These are phyloP conservation scores for Jaenimonas drosophilae DNA, from an alignment of 208 protist species.

Conservation along the genomic window DNA sequence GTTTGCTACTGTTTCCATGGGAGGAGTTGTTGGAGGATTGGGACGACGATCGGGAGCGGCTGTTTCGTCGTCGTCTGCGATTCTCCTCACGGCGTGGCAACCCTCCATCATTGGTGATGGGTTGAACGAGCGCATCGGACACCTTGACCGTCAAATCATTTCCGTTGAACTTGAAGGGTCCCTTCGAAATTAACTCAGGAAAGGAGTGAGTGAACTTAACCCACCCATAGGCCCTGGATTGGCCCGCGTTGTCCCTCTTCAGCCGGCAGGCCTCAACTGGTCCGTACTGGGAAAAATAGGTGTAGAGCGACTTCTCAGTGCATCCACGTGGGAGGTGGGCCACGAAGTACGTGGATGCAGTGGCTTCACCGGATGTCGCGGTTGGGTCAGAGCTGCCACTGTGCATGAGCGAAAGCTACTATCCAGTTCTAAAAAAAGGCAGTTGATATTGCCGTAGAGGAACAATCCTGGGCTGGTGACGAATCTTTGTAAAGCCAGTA, in stretches of 20 bases:
- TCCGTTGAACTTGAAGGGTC: no score
- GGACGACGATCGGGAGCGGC: not conserved
- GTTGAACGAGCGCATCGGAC: no score
- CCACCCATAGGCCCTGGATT: slow-evolving; percentile 6
- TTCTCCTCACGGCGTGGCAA: not conserved
- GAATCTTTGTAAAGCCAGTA: no score
- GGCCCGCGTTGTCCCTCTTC: not conserved
- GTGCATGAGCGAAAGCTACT: no score
- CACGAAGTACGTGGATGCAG: no score
- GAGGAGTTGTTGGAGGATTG: not conserved
- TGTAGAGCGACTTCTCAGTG: slow-evolving; percentile 1
- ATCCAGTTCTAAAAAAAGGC: no score
- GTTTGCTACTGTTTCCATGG: not conserved
- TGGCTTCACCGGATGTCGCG: not conserved
- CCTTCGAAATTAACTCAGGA: no score
- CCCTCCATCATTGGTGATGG: not conserved
- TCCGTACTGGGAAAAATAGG: slow-evolving; percentile 8
- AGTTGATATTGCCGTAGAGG: no score
- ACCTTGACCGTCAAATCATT: no score
- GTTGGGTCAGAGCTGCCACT: no score
- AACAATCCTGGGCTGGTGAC: no score
- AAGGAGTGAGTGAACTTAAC: slow-evolving; percentile 6
- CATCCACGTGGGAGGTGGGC: not conserved
- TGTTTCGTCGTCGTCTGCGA: not conserved
- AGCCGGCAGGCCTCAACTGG: slow-evolving; percentile 2